Conservation (phyloP, 306 rosid genomes). For the Cucurbita pepo region DNA sequence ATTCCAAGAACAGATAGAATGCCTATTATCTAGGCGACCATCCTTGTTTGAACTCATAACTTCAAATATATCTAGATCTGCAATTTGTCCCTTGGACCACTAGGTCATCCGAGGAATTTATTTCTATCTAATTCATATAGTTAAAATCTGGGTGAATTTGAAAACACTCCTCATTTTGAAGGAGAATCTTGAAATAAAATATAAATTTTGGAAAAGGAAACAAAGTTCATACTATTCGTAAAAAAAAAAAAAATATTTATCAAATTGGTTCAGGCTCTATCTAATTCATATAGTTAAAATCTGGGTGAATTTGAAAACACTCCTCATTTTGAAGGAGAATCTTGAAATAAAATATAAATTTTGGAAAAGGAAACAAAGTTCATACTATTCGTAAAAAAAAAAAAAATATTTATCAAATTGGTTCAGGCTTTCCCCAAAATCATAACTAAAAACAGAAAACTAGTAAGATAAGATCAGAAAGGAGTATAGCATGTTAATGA, state of each 20-base stretch:
- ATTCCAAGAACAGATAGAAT: background rate
- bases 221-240: background rate
- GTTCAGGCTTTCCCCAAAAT: background rate
- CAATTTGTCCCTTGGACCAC: background rate
- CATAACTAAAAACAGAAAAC: background rate
- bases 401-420: background rate
- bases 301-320: too few species aligned
- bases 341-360: background rate
- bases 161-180: too few species aligned
- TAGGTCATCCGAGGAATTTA: background rate
- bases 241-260: background rate
- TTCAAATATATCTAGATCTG: background rate
- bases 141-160: too few species aligned
- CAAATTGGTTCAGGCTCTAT: background rate
- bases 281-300: too few species aligned
- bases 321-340: too few species aligned
- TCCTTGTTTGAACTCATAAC: background rate
- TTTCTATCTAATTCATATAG: too few species aligned
- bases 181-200: background rate
- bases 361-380: background rate
- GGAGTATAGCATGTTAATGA: background rate
- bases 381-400: background rate
- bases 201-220: background rate
- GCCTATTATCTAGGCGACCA: background rate
- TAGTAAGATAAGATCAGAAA: background rate